phyloP scores from a whole-genome alignment of 177 flowering plant genomes.

The Tripterygium wilfordii region DNA sequence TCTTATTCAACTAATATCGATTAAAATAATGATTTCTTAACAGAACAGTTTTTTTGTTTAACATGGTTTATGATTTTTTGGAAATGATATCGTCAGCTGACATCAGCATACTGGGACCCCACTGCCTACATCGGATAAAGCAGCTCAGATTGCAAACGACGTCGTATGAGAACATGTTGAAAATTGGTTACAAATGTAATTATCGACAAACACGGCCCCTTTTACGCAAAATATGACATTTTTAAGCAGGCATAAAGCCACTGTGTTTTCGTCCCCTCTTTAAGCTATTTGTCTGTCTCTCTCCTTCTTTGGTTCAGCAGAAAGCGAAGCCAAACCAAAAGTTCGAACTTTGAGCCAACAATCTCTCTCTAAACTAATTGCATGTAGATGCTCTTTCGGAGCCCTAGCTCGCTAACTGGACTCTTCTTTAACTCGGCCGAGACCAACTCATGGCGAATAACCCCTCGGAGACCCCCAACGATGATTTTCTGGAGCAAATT shows the following conservation, averaged over 20 bases:
- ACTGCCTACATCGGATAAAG: too few relatives aligned
- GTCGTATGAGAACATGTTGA: too few relatives aligned
- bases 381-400: conserved; percentile 18
- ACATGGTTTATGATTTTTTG: too few relatives aligned
- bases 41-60: too few relatives aligned
- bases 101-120: too few relatives aligned
- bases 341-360: not conserved
- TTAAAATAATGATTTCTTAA: too few relatives aligned
- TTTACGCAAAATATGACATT: conserved; percentile 13
- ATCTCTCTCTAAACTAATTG: conserved; percentile 2
- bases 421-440: conserved; percentile 3
- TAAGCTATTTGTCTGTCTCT: not conserved
- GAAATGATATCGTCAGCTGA: too few relatives aligned
- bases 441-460: conserved; percentile 47
- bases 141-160: too few relatives aligned
- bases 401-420: conserved; percentile 6
- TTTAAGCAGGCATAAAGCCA: conserved; percentile 20
- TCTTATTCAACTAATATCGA: too few relatives aligned
- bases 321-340: not conserved
- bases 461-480: conserved; percentile 38
- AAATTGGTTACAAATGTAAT: conserved; percentile 11
- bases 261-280: conserved; percentile 4
- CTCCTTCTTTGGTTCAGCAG: conserved; percentile 1
- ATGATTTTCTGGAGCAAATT: conserved; percentile 64
- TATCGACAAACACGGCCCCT: conserved; percentile 12